phyloP scores from a whole-genome alignment of 129 eudicot genomes.

The Saussurea involucrata region DNA sequence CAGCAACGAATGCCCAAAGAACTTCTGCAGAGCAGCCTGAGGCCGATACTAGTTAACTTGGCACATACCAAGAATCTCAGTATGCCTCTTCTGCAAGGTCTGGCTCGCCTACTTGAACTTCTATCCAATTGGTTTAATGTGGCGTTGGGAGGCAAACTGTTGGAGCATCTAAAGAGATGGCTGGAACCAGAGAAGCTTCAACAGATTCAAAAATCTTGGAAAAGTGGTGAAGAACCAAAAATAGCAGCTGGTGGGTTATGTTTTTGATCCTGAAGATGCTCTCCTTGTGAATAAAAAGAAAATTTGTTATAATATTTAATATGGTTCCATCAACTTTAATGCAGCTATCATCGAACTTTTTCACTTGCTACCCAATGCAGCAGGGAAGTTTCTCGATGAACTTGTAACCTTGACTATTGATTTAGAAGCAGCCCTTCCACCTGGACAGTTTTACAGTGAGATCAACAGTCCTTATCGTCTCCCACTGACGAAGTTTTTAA shows the following conservation, averaged over 20 bases:
- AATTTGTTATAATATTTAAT: neutral
- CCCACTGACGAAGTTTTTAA: conserved; percentile 86
- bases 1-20: conserved; percentile 99
- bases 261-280: neutral
- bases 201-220: conserved; percentile 91
- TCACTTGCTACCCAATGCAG: conserved; percentile 94
- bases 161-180: conserved; percentile 98
- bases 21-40: conserved; percentile 92
- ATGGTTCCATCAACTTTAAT: conserved; percentile 8
- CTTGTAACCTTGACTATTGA: conserved; percentile 95
- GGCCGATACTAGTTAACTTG: conserved; percentile 92
- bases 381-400: conserved; percentile 97
- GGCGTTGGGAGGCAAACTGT: conserved; percentile 81
- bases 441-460: conserved; percentile 97
- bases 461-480: conserved; percentile 97
- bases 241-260: conserved; percentile 85
- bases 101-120: conserved; percentile 95
- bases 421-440: conserved; percentile 83
- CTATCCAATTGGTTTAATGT: conserved; percentile 96
- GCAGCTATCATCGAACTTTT: conserved; percentile 99
- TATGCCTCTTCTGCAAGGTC: conserved; percentile 98
- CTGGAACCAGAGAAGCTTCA: conserved; percentile 97
- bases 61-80: conserved; percentile 95
- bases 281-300: neutral
- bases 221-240: conserved; percentile 97